Conservation (phyloP, 2,329 filamentous ascomycete species). For the Talaromyces sp. region DNA sequence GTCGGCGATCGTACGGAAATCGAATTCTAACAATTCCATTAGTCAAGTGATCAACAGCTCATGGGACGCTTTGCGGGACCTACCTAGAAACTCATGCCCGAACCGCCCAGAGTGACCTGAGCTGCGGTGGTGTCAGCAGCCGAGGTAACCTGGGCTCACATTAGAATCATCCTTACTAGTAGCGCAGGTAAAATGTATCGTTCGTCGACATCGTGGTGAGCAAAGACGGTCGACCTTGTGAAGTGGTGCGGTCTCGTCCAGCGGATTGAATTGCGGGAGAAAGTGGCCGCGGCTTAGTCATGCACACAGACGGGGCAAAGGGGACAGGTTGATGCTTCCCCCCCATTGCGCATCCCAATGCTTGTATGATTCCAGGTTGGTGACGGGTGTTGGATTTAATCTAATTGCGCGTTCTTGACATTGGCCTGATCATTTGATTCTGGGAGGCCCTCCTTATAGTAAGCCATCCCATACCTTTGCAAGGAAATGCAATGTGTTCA, state of each 20-base stretch:
- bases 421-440: constrained; percentile 22
- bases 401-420: constrained; percentile 29
- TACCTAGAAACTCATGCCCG: constrained; percentile 96
- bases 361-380: constrained; percentile 41
- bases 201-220: constrained; percentile 62
- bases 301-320: constrained; percentile 48
- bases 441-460: constrained; percentile 25
- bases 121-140: constrained; percentile 59
- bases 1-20: constrained; percentile 89
- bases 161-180: constrained; percentile 71
- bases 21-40: constrained; percentile 71
- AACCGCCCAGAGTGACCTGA: constrained; percentile 97
- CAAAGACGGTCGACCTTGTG: constrained; percentile 3
- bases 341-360: constrained; percentile 33
- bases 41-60: constrained; percentile 20
- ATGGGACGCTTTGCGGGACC: constrained; percentile 22
- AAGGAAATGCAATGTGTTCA: constrained; percentile 21
- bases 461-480: constrained; percentile 28
- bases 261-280: constrained; percentile 15
- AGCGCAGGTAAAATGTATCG: constrained; percentile 92
- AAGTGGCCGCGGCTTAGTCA: constrained; percentile 45
- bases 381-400: constrained; percentile 38
- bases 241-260: not conserved
- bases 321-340: constrained; percentile 44
- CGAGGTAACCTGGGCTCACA: constrained; percentile 39